Evolutionary conservation across 208 protist genomes (phyloP).

Genomic region (Leptomonas seymouri): DNA sequence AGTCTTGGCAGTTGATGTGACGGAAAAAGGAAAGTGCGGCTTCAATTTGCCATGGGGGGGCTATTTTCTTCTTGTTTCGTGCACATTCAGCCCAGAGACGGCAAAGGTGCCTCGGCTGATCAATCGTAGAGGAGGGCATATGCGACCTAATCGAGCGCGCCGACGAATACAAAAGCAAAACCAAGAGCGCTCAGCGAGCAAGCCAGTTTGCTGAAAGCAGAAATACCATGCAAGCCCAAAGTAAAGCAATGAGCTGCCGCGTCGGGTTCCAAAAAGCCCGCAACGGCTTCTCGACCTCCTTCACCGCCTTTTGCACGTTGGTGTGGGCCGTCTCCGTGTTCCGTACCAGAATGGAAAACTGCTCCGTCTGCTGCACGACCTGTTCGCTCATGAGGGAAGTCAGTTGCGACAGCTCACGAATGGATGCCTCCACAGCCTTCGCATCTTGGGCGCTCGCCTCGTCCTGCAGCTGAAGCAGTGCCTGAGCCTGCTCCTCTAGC

Average conservation of each 20-base stretch:
- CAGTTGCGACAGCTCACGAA: conserved; percentile 87
- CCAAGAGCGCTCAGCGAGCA: conserved; percentile 8
- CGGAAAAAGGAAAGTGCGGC: no score
- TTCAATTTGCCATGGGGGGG: no score
- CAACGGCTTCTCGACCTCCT: conserved; percentile 62
- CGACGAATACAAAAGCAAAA: background rate
- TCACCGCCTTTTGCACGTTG: conserved; percentile 65
- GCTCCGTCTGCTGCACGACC: conserved; percentile 83
- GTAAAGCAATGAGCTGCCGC: conserved; percentile 72
- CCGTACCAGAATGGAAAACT: conserved; percentile 72
- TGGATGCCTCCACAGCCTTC: conserved; percentile 66
- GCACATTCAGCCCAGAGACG: no score
- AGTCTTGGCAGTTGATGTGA: no score
- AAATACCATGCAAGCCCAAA: conserved; percentile 69
- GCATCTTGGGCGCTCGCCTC: conserved; percentile 68
- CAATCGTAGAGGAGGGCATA: no score
- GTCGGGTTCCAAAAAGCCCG: conserved; percentile 72
- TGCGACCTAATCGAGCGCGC: no score
- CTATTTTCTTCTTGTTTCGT: no score
- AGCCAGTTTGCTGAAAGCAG: conserved; percentile 66
- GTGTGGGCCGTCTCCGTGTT: conserved; percentile 71
- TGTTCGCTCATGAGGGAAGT: conserved; percentile 86
- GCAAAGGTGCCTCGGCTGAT: no score
- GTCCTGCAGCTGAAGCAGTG: conserved; percentile 57
- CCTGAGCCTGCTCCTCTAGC: conserved; percentile 46